Base-by-base conservation (phyloP, 2,329 filamentous ascomycete species). In the Setomelanomma holmii region DNA sequence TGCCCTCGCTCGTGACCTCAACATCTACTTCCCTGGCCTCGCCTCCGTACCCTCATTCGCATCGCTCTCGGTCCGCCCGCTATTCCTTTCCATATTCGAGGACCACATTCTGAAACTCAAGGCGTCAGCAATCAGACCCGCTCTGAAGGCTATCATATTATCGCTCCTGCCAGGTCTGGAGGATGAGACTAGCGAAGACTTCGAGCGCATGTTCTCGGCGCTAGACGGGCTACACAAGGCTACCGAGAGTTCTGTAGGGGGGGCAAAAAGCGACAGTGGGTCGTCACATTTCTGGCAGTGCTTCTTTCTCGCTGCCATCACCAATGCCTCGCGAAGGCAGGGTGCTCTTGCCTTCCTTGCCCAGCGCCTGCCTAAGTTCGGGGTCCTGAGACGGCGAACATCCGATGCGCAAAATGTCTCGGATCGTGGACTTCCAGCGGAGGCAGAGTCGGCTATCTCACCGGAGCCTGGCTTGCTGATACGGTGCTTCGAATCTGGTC, bases 201-300 rank as follows among this genome's bases (percentile, higher is more conserved):
- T 98, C 73, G 93, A 98, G 57, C 85, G 90, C 47, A 96, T 93
- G 1, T 74, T 96, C 49, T 85, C 84, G 51, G 85, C 96, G 8
- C 73, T 98, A 40, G 89, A 95, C 63, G 86, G 84, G 50, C 86
- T 98, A 71, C 91, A 93, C 67, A 76, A 82, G 52, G 83, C 85
- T 41, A 84, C 92, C 64, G 78, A 86, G 22, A 63, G 75, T 7
- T 76, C 76, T 21, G 81, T 82, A 54, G 77, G 83, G 12, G 73
- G 84, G 79, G 40, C 82, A 41, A 60, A 40, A 16, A 62, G n/a
- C 7, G 34, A 63, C 19, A 56, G 82, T 7, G 86, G 87, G 8
- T 90, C 93, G 60, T 90, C 90, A 59, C 97, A 95, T 74, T 99
- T 98, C 73, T 99, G 95, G 95, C 95, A 99, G 77, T 97, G 92